A percentile compares a stretch with the other conserved stretches of the same genome.
Conservation (phyloP, 306 rosid species). For the Pterocarpus santalinus region DNA sequence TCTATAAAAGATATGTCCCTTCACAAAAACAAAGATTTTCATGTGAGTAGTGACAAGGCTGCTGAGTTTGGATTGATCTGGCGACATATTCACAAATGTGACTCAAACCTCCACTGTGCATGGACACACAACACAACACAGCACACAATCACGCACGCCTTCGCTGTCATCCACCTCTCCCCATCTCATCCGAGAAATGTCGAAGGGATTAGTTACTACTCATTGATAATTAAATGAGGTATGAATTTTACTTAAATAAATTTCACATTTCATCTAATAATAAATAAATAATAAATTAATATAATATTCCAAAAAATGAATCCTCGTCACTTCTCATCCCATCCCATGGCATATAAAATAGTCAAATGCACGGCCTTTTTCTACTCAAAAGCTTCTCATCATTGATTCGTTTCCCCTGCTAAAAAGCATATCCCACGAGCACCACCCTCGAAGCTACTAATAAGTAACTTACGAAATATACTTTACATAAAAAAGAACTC, state of each 20-base stretch:
- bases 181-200: background rate
- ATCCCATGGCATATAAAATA: slow-evolving; percentile 11
- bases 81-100: slow-evolving; percentile 29
- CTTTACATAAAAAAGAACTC: background rate
- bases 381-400: background rate
- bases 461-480: background rate
- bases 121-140: slow-evolving; percentile 13
- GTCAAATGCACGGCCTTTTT: slow-evolving; percentile 18
- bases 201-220: too few relatives aligned
- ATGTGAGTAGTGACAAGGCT: slow-evolving; percentile 47
- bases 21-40: slow-evolving; percentile 44
- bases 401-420: background rate
- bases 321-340: too few relatives aligned
- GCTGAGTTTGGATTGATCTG: slow-evolving; percentile 32
- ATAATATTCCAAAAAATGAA: too few relatives aligned
- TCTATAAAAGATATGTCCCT: slow-evolving; percentile 48
- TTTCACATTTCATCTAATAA: too few relatives aligned
- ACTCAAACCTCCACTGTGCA: slow-evolving; percentile 45
- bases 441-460: background rate
- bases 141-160: background rate
- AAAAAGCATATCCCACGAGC: slow-evolving; percentile 18
- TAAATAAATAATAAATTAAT: too few relatives aligned
- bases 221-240: too few relatives aligned
- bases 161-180: slow-evolving; percentile 47
- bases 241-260: too few relatives aligned